Percentiles rank a stretch among this genome's conserved stretches.
phyloP scores from a whole-genome alignment of 177 flowering plant species.

The Vitis hybrid region DNA sequence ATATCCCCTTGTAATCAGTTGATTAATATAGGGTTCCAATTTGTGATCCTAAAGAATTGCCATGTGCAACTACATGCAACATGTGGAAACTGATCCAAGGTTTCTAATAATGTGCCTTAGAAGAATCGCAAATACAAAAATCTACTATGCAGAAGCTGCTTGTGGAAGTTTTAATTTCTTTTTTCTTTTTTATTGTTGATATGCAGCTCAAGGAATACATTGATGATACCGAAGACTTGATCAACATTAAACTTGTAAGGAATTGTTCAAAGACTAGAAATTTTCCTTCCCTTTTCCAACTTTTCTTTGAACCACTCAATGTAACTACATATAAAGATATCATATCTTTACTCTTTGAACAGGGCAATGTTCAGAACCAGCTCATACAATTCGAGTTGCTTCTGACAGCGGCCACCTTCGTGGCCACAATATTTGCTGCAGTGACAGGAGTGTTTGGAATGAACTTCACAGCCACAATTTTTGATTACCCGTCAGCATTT shows the following conservation, averaged over 20 bases:
- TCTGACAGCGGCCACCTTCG: constrained; percentile 88
- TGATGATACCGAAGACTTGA: constrained; percentile 90
- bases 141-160: not conserved
- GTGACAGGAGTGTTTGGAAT: constrained; percentile 92
- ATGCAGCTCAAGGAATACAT: constrained; percentile 90
- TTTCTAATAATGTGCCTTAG: too few relatives aligned
- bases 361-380: constrained; percentile 96
- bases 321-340: not conserved
- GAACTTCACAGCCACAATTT: constrained; percentile 62
- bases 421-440: constrained; percentile 77
- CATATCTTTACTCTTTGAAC: constrained; percentile 13
- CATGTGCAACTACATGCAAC: not conserved
- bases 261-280: not conserved
- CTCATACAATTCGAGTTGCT: constrained; percentile 88
- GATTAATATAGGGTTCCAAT: not conserved
- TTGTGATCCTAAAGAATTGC: not conserved
- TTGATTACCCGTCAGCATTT: constrained; percentile 55
- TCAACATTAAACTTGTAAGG: constrained; percentile 86
- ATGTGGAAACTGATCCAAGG: too few relatives aligned
- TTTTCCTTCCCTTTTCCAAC: not conserved
- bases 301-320: not conserved
- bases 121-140: not conserved
- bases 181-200: constrained; percentile 12
- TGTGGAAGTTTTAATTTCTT: not conserved
- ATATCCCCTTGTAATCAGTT: too few relatives aligned